Conservation (phyloP, 2,329 filamentous ascomycete species). For the Shiraia bambusicola region DNA sequence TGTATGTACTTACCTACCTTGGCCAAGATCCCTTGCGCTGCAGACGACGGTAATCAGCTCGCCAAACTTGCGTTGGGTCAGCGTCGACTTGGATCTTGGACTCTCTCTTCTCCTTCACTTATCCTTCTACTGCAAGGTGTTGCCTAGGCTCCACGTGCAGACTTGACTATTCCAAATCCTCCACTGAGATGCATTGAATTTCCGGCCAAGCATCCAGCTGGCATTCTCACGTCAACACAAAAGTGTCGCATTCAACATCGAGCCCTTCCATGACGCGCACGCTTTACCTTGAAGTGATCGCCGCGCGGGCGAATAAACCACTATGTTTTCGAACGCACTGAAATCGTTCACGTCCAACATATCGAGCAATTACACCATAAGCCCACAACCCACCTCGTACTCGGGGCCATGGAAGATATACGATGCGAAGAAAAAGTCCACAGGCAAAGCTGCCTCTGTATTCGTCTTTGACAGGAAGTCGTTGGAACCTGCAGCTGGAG, state of each 20-base stretch:
- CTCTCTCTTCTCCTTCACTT: background rate
- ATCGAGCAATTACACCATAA: slow-evolving; percentile 83
- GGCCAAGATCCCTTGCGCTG: too few relatives aligned
- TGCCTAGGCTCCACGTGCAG: background rate
- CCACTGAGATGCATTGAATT: slow-evolving; percentile 18
- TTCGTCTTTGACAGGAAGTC: slow-evolving; percentile 93
- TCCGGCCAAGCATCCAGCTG: slow-evolving; percentile 20
- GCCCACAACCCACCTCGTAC: slow-evolving; percentile 71
- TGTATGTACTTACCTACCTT: too few relatives aligned
- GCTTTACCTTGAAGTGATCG: slow-evolving; percentile 17
- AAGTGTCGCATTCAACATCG: slow-evolving; percentile 11
- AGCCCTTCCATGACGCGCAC: slow-evolving; percentile 33
- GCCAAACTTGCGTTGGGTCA: slow-evolving; percentile 22
- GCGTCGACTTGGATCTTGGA: slow-evolving; percentile 14
- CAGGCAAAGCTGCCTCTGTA: slow-evolving; percentile 82
- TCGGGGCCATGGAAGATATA: slow-evolving; percentile 97
- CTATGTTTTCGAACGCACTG: slow-evolving; percentile 84
- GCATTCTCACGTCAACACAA: slow-evolving; percentile 16
- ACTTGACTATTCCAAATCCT: slow-evolving; percentile 3
- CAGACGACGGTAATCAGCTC: slow-evolving; percentile 10
- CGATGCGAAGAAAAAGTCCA: slow-evolving; percentile 95
- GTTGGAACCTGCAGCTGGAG: slow-evolving; percentile 68
- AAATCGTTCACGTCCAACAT: slow-evolving; percentile 97
- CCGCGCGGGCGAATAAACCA: slow-evolving; percentile 38
- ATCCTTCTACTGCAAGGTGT: too few relatives aligned